phyloP scores from a whole-genome alignment of 768 basidiomycete species.

The Tricholomella constricta region DNA sequence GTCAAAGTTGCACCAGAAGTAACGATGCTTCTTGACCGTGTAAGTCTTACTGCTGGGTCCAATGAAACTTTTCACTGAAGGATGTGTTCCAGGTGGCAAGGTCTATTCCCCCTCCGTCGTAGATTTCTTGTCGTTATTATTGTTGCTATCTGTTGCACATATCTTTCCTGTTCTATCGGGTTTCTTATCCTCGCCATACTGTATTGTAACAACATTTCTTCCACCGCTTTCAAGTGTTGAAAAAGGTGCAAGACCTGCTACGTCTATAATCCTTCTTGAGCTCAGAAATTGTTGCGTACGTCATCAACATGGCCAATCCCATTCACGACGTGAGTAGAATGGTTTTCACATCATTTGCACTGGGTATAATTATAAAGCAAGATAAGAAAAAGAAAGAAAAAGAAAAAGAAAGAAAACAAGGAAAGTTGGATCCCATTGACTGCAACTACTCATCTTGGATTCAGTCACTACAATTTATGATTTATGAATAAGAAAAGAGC shows the following conservation, averaged over 20 bases:
- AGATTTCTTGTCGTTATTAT: slow-evolving; percentile 67
- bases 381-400: no score
- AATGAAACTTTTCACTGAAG: slow-evolving; percentile 6
- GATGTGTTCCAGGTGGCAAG: slow-evolving; percentile 59
- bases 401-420: no score
- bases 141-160: slow-evolving; percentile 81
- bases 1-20: slow-evolving; percentile 86
- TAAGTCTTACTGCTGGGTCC: slow-evolving; percentile 39
- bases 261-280: slow-evolving; percentile 4
- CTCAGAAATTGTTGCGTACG: slow-evolving; percentile 2
- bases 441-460: no score
- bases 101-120: slow-evolving; percentile 70
- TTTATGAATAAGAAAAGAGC: no score
- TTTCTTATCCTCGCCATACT: slow-evolving; percentile 65
- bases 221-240: slow-evolving; percentile 58
- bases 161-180: slow-evolving; percentile 69
- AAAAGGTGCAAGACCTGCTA: slow-evolving; percentile 26
- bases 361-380: no score
- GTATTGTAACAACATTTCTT: slow-evolving; percentile 81
- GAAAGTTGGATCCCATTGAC: no score
- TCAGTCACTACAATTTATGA: no score
- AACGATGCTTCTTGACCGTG: slow-evolving; percentile 80
- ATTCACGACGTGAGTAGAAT: no score
- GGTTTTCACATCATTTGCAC: no score
- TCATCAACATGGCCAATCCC: neutral